Evolutionary conservation across 148 eudicot species (phyloP).

Genomic region (Camellia lanceoleosa): DNA sequence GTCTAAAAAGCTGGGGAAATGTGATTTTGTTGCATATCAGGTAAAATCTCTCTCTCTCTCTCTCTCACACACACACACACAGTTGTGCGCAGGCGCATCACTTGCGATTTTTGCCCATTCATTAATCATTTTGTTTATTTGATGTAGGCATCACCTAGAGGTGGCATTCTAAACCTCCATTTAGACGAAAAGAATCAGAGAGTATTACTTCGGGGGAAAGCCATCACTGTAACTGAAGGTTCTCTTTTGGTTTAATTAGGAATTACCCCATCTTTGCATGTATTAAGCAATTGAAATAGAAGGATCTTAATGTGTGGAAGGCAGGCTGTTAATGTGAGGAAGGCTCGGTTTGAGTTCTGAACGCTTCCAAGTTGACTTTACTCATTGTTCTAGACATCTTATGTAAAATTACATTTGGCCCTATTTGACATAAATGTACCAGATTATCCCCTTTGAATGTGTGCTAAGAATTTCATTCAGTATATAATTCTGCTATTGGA

Average conservation of each 20-base stretch:
- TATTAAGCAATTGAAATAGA: background rate
- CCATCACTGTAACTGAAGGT: constrained; percentile 67
- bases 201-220: constrained; percentile 61
- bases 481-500: too few species aligned
- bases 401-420: background rate
- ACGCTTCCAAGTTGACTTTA: background rate
- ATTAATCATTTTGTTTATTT: constrained; percentile 1
- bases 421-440: background rate
- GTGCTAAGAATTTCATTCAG: too few species aligned
- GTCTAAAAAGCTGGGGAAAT: constrained; percentile 64
- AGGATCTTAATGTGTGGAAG: background rate
- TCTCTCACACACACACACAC: background rate
- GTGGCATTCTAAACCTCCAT: constrained; percentile 58
- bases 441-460: too few species aligned
- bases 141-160: constrained; percentile 69
- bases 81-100: background rate
- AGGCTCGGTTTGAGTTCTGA: background rate
- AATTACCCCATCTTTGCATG: background rate
- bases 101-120: too few species aligned
- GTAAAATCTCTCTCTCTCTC: constrained; percentile 28
- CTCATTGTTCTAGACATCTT: background rate
- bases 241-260: constrained; percentile 40
- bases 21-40: constrained; percentile 56
- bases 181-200: constrained; percentile 60
- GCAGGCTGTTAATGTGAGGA: too few species aligned